Conservation (phyloP, 495 filamentous ascomycete species). For the Aspergillus taichungensis region DNA sequence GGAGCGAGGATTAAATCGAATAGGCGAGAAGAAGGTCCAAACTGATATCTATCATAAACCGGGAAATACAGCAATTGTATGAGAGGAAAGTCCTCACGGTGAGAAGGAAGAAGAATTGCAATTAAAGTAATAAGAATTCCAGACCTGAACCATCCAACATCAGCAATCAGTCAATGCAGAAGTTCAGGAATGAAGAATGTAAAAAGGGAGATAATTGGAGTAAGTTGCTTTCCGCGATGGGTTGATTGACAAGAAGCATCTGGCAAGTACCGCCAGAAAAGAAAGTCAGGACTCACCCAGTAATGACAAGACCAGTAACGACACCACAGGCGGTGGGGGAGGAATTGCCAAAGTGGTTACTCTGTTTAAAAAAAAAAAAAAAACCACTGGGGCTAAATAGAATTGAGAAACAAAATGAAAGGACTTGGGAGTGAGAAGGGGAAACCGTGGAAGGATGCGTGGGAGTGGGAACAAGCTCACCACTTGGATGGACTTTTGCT, state of each 20-base stretch:
- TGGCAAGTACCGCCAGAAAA: background rate
- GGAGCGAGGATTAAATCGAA: background rate
- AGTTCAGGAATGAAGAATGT: too few species aligned
- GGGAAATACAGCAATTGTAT: background rate
- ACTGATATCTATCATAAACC: too few species aligned
- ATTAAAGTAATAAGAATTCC: conserved; percentile 7
- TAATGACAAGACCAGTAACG: background rate
- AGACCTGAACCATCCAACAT: background rate
- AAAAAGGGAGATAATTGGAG: too few species aligned
- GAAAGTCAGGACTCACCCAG: background rate
- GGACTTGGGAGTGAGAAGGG: background rate
- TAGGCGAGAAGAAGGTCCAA: too few species aligned
- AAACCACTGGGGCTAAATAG: background rate
- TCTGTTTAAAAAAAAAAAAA: background rate
- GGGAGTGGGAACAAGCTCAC: too few species aligned
- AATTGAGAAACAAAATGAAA: background rate
- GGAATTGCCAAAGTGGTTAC: conserved; percentile 1
- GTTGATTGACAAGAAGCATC: background rate
- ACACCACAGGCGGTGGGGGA: conserved; percentile 8
- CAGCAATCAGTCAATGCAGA: background rate
- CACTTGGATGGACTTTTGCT: too few species aligned
- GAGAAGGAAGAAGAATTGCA: background rate
- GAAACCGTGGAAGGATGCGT: too few species aligned
- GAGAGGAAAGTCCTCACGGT: background rate
- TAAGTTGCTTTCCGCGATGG: background rate